Base-by-base conservation (phyloP, 306 rosid genomes). In the Crotalaria pallida region DNA sequence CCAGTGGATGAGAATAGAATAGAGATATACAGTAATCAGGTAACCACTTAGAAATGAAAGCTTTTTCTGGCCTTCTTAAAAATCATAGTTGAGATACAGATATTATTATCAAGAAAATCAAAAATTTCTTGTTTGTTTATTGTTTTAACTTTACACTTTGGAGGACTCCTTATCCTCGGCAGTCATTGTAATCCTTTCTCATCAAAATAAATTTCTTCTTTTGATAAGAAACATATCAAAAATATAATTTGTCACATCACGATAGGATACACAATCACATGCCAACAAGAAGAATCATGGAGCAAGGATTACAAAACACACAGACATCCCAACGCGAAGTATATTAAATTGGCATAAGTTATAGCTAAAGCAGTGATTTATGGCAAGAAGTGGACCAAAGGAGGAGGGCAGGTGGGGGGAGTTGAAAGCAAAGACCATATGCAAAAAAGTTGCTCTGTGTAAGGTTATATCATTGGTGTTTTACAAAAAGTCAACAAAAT, bases 401-500 rank as follows among this genome's bases (percentile, higher is more conserved):
- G 72, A 40, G 43, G 6, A 77, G 11, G 36, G 48, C n/a, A 13
- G 36, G 8, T 5, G 24, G 67, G 15, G 47, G 48, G 24, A 67
- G 61, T 48, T 33, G 58, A 26, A 67, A 65, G 44, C 50, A 63
- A 70, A 27, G 19, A 73, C 53, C 72, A 69, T 16, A 71, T 18
- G 49, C 74, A 58, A 58, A 53, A 50, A 34, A 34, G 7, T 29
- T 41, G 13, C 70, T 58, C 47, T 18, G 3, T 53, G 58, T 9
- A 65, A 65, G 17, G 50, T 34, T 55, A 49, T 24, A 56, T 17
- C 17, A 33, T 47, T 24, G 16, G 47, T 13, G 23, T 23, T 51
- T 68, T 33, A 62, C 27, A 79, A 59, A 13, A 31, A 43, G 45
- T 45, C 26, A 1, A 75, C 17, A 61, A 48, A 57, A 38, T 8